A percentile compares a stretch with the other conserved stretches of the same genome.
These are phyloP conservation scores for Lentinula aciculospora DNA, from an alignment of 768 basidiomycete genomes.

Conservation along the genomic window DNA sequence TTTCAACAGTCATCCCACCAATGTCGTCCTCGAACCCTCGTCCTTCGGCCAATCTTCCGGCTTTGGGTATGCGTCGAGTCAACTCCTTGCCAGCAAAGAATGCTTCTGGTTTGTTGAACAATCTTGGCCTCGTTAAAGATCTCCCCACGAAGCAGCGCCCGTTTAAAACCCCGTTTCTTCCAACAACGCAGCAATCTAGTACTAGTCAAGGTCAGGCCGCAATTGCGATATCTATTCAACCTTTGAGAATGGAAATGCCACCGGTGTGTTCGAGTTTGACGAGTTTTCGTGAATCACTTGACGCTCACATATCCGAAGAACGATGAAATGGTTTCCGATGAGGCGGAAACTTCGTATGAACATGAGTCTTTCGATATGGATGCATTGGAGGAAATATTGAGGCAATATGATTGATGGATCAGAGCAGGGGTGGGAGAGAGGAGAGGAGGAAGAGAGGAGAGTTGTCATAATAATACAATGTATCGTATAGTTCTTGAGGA, in stretches of 20 bases:
- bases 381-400: background rate
- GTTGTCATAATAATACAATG: too few relatives aligned
- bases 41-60: background rate
- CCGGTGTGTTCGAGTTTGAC: background rate
- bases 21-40: background rate
- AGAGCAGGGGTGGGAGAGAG: too few relatives aligned
- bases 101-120: background rate
- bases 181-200: background rate
- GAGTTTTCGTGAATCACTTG: background rate
- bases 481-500: too few relatives aligned
- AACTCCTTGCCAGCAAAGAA: background rate
- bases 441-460: too few relatives aligned
- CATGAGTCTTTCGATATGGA: conserved; percentile 5
- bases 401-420: conserved; percentile 4
- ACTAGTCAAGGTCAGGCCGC: background rate
- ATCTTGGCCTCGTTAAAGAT: background rate
- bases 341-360: conserved; percentile 4
- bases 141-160: background rate
- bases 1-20: background rate
- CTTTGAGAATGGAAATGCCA: background rate
- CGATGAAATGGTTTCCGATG: background rate
- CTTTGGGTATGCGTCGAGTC: conserved; percentile 5
- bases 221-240: background rate
- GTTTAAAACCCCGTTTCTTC: conserved; percentile 3
- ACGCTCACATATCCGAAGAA: background rate